Percentiles rank a stretch among this genome's conserved stretches.
These are phyloP conservation scores for Backusella mclennaniae DNA, from an alignment of 192 early-diverging fungal species.

Conservation along the genomic window DNA sequence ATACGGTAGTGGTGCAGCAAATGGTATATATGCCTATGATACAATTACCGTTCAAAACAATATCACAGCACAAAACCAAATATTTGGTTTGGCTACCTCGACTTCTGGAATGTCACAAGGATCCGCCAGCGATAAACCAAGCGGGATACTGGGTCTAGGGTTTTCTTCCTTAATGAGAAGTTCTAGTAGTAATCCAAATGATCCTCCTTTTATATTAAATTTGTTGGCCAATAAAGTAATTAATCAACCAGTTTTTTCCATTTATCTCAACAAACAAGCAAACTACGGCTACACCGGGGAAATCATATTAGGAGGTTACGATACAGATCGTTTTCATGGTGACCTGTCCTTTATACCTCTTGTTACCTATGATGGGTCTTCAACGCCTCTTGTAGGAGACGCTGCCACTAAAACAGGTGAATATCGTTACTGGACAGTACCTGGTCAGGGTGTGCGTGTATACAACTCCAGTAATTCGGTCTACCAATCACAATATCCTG, in stretches of 20 bases:
- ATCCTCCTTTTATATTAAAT: slow-evolving; percentile 25
- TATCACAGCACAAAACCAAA: slow-evolving; percentile 9
- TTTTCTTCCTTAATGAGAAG: slow-evolving; percentile 18
- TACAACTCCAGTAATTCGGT: not conserved
- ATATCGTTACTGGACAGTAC: slow-evolving; percentile 26
- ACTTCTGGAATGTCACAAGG: slow-evolving; percentile 24
- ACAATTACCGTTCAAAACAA: slow-evolving; percentile 25
- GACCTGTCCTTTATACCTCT: slow-evolving; percentile 39
- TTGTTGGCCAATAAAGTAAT: slow-evolving; percentile 17
- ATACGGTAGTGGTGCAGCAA: slow-evolving; percentile 34
- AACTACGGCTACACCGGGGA: slow-evolving; percentile 34
- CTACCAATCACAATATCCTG: not conserved
- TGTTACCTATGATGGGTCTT: not conserved
- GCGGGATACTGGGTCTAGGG: slow-evolving; percentile 37
- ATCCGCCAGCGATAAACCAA: slow-evolving; percentile 12
- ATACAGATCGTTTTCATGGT: slow-evolving; percentile 41
- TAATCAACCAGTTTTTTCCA: slow-evolving; percentile 24
- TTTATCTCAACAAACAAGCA: slow-evolving; percentile 17
- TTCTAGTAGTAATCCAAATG: not conserved
- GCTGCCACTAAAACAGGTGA: not conserved
- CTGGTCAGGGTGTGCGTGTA: slow-evolving; percentile 10
- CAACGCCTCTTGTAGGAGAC: not conserved
- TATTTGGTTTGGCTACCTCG: slow-evolving; percentile 23
- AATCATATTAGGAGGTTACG: slow-evolving; percentile 50
- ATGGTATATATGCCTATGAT: slow-evolving; percentile 29